phyloP scores from a whole-genome alignment of 2,329 filamentous ascomycete genomes.

The Microsporum canis region DNA sequence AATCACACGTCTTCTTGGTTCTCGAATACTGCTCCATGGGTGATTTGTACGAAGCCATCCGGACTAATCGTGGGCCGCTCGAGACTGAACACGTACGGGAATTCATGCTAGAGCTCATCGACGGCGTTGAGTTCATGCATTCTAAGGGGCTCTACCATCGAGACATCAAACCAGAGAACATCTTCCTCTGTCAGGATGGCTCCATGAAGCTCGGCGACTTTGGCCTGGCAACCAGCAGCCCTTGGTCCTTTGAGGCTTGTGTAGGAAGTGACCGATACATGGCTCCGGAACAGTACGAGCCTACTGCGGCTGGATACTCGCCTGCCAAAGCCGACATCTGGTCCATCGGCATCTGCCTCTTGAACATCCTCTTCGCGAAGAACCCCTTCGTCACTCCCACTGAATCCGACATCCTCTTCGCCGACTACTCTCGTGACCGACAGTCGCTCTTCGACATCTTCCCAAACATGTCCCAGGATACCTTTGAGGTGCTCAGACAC shows the following conservation, averaged over 20 bases:
- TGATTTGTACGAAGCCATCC: slow-evolving; percentile 95
- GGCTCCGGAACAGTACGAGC: slow-evolving; percentile 96
- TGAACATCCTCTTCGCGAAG: slow-evolving; percentile 92
- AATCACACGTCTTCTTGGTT: slow-evolving; percentile 79
- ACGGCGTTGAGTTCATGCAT: slow-evolving; percentile 83
- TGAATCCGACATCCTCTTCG: slow-evolving; percentile 80
- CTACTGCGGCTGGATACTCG: slow-evolving; percentile 74
- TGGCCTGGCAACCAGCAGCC: slow-evolving; percentile 77
- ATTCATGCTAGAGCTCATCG: slow-evolving; percentile 91
- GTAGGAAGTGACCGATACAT: slow-evolving; percentile 98
- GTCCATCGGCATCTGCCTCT: slow-evolving; percentile 90
- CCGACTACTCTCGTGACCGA: slow-evolving; percentile 85
- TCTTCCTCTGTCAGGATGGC: slow-evolving; percentile 78
- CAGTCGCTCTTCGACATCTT: slow-evolving; percentile 97
- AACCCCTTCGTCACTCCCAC: slow-evolving; percentile 92
- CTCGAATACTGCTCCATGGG: slow-evolving; percentile 92
- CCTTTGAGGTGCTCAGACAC: slow-evolving; percentile 82
- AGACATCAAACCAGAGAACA: slow-evolving; percentile 99
- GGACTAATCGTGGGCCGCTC: slow-evolving; percentile 71
- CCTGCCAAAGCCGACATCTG: slow-evolving; percentile 90
- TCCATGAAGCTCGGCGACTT: slow-evolving; percentile 96
- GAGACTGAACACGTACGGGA: slow-evolving; percentile 94
- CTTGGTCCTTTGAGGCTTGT: slow-evolving; percentile 83
- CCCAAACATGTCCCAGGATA: slow-evolving; percentile 96
- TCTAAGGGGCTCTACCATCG: slow-evolving; percentile 85